Evolutionary conservation across 352 stramenopile species (phyloP).

Genomic region (Elongisporangium prolatum): DNA sequence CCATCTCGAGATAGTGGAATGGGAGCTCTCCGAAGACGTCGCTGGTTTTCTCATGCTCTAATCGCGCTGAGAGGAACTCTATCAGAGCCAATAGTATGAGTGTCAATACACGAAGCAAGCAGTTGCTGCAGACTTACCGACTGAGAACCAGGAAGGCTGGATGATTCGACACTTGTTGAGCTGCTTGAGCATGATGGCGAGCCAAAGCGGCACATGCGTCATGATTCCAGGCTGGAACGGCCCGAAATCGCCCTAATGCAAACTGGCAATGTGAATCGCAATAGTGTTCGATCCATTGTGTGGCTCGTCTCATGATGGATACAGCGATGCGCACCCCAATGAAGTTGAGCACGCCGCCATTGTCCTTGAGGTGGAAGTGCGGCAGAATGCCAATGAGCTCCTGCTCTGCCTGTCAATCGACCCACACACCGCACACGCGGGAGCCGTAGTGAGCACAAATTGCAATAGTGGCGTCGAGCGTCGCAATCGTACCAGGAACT

Average conservation of each 20-base stretch:
- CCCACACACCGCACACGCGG: conserved; percentile 2
- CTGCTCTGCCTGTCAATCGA: conserved; percentile 60
- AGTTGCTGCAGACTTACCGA: conserved; percentile 29
- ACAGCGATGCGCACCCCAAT: conserved; percentile 37
- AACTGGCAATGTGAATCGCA: conserved; percentile 6
- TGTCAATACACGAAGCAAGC: no score
- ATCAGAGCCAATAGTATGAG: conserved; percentile 4
- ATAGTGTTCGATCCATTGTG: conserved; percentile 3
- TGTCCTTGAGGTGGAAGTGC: conserved; percentile 80
- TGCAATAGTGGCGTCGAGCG: neutral
- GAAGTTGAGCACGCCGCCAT: conserved; percentile 74
- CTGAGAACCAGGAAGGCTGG: conserved; percentile 74
- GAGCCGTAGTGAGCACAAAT: neutral
- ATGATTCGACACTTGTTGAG: conserved; percentile 86
- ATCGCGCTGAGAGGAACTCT: conserved; percentile 52
- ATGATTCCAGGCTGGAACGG: conserved; percentile 84
- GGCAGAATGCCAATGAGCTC: conserved; percentile 85
- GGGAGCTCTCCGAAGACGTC: conserved; percentile 78
- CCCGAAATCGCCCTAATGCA: conserved; percentile 72
- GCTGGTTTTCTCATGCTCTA: conserved; percentile 71
- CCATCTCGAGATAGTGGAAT: conserved; percentile 87
- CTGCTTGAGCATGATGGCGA: conserved; percentile 88
- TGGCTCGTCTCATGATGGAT: conserved; percentile 4
- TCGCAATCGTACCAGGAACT: conserved; percentile 57
- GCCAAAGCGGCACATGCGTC: conserved; percentile 81